Evolutionary conservation across 768 basidiomycete genomes (phyloP), one percentile per base, ranked within the genome.

Genomic region (Leucosporidium yakuticum): DNA sequence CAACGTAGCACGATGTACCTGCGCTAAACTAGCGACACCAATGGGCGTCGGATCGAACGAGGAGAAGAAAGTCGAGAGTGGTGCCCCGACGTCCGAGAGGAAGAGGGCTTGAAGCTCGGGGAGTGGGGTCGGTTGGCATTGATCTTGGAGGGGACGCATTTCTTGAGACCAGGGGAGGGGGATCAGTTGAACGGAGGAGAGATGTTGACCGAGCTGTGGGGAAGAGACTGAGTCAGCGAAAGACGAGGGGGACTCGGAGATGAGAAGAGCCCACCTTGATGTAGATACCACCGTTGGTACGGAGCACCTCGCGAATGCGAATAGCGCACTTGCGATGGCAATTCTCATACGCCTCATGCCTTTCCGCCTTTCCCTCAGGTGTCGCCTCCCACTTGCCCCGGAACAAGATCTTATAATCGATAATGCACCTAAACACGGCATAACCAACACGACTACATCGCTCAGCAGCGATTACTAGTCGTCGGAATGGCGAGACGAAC

Each of bases 1-100:
- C 69, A 90, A 86, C 20, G 79, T 84, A 5, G 87, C 96, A 25
- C 88, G 84, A 78, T 98, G 96, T 21, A 98, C 96, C 79, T 99
- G 96, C 8, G 96, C 96, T 48, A 97, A 80, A 74, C 91, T 95
- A 19, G 96, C 96, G 21, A 97, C 92, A 4, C 96, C 96, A 55
- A 98, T 90, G 11, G 96, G 96, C 23, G 82, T 80, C 7, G 86
- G 86, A 73, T 96, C 86, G 76, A 98, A 95, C 68, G 91, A 85
- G 19, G 85, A 85, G 75, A 98, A 97, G 39, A 92, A 78, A 25
- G 89, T 88, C 2, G 83, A 80, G 48, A 96, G 83, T 0, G 85
- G 81, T 49, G 79, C 77, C 11, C 89, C 91, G 78, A 92, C 87
- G 77, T 98, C 96, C 14, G 83, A 80, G 23, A 86, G 73, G 78